Conservation (phyloP, 176 grass and related monocot genomes). For the Carex scoparia region DNA sequence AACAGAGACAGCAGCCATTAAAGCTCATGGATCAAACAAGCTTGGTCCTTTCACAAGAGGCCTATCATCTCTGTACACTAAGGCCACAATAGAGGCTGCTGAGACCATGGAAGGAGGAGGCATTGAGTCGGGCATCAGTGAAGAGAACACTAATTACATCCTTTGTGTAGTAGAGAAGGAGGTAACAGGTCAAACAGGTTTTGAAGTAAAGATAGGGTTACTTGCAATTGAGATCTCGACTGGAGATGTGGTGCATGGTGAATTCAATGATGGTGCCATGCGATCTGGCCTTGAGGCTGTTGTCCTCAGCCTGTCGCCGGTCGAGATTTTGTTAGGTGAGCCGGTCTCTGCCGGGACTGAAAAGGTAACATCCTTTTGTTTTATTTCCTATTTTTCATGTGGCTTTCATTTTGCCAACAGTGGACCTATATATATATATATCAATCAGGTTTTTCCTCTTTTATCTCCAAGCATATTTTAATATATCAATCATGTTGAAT, state of each 20-base stretch:
- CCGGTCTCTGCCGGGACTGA: constrained; percentile 53
- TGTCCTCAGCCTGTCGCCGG: constrained; percentile 56
- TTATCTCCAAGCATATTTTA: too few species aligned
- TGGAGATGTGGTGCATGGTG: constrained; percentile 73
- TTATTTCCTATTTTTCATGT: constrained; percentile 6
- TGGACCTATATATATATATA: background rate
- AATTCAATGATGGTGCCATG: constrained; percentile 54
- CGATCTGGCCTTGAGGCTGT: constrained; percentile 72
- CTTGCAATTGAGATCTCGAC: constrained; percentile 67
- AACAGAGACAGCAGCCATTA: constrained; percentile 87
- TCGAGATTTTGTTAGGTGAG: constrained; percentile 70
- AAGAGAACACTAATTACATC: constrained; percentile 54
- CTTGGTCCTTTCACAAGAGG: constrained; percentile 46
- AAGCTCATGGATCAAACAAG: constrained; percentile 52
- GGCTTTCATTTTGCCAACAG: background rate
- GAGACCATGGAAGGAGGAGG: constrained; percentile 51
- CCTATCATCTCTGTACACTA: constrained; percentile 77
- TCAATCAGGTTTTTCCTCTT: too few species aligned
- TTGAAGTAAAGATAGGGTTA: constrained; percentile 52
- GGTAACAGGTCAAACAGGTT: constrained; percentile 23
- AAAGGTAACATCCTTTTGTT: constrained; percentile 43
- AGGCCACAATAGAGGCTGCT: constrained; percentile 81
- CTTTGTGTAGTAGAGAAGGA: constrained; percentile 80
- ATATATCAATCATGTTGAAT: too few species aligned
- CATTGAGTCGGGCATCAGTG: background rate